A percentile compares a stretch with the other conserved stretches of the same genome.
phyloP scores from a whole-genome alignment of 495 filamentous ascomycete genomes.

The Podospora comata region DNA sequence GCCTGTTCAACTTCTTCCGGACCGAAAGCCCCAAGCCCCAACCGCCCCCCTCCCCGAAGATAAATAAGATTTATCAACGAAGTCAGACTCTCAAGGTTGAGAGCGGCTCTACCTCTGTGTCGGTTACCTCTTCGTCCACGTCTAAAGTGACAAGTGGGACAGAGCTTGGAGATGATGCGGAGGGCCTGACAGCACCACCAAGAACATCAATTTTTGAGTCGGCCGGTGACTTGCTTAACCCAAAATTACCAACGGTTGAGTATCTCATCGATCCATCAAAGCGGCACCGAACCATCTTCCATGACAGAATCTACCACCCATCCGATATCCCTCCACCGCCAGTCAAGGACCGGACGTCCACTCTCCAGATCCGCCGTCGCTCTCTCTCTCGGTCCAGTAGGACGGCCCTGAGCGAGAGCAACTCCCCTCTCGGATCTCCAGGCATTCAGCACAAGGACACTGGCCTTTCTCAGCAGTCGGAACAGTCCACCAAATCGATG shows the following conservation, averaged over 20 bases:
- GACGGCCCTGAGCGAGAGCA: conserved; percentile 12
- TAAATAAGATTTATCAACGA: conserved; percentile 70
- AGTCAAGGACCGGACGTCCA: conserved; percentile 54
- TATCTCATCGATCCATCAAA: conserved; percentile 79
- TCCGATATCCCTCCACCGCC: conserved; percentile 86
- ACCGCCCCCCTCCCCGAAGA: conserved; percentile 42
- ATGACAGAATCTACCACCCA: conserved; percentile 92
- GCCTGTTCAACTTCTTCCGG: conserved; percentile 63
- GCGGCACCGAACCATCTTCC: conserved; percentile 91
- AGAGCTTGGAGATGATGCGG: conserved; percentile 41
- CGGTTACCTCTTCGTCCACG: conserved; percentile 33
- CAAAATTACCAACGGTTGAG: conserved; percentile 73
- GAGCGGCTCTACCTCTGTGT: conserved; percentile 35
- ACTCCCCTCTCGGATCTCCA: conserved; percentile 20
- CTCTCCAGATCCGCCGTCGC: conserved; percentile 33
- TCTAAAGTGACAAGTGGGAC: conserved; percentile 43
- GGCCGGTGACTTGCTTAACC: conserved; percentile 85
- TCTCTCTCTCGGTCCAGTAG: conserved; percentile 15
- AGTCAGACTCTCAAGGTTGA: conserved; percentile 64
- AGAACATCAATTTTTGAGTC: conserved; percentile 93
- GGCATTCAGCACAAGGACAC: conserved; percentile 30
- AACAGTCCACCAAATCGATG: conserved; percentile 3
- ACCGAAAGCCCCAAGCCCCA: conserved; percentile 37
- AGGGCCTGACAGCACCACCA: conserved; percentile 65
- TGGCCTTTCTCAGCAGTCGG: conserved; percentile 24